phyloP scores from a whole-genome alignment of 2,329 filamentous ascomycete genomes.

The Drechslera avenae region DNA sequence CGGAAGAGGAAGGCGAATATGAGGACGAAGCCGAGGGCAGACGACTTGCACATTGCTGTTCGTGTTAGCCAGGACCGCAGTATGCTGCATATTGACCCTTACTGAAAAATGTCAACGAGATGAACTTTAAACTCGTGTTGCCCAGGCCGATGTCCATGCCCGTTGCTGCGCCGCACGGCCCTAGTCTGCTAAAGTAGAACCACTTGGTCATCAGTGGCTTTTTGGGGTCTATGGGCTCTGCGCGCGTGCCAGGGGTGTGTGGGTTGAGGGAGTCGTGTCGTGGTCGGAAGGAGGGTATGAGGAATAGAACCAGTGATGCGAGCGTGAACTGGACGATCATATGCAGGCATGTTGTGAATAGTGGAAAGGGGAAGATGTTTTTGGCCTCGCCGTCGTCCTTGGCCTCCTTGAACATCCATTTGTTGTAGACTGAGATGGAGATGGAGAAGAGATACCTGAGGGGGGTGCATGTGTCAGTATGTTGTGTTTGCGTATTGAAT shows the following conservation, averaged over 20 bases:
- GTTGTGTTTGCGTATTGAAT: too few species aligned
- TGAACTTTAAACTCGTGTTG: slow-evolving; percentile 94
- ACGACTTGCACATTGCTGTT: slow-evolving; percentile 93
- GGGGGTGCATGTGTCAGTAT: slow-evolving; percentile 20
- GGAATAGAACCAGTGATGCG: slow-evolving; percentile 75
- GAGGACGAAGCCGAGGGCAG: slow-evolving; percentile 90
- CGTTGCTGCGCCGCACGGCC: slow-evolving; percentile 89
- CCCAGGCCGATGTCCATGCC: slow-evolving; percentile 94
- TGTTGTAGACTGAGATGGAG: slow-evolving; percentile 84
- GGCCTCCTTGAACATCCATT: slow-evolving; percentile 91
- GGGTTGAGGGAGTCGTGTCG: slow-evolving; percentile 53
- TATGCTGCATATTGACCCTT: slow-evolving; percentile 19
- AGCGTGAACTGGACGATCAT: slow-evolving; percentile 91
- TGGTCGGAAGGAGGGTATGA: slow-evolving; percentile 82
- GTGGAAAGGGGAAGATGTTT: slow-evolving; percentile 84
- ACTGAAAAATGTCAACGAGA: slow-evolving; percentile 93
- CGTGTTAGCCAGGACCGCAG: slow-evolving; percentile 20
- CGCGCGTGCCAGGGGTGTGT: slow-evolving; percentile 33
- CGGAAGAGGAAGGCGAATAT: slow-evolving; percentile 94
- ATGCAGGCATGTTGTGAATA: slow-evolving; percentile 93
- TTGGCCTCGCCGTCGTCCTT: slow-evolving; percentile 42
- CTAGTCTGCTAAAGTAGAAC: slow-evolving; percentile 91
- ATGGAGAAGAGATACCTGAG: slow-evolving; percentile 78
- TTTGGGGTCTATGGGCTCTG: slow-evolving; percentile 46
- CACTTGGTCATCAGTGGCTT: slow-evolving; percentile 78